These are phyloP conservation scores for Cantharellus anzutake DNA, from an alignment of 768 basidiomycete genomes.

Conservation along the genomic window DNA sequence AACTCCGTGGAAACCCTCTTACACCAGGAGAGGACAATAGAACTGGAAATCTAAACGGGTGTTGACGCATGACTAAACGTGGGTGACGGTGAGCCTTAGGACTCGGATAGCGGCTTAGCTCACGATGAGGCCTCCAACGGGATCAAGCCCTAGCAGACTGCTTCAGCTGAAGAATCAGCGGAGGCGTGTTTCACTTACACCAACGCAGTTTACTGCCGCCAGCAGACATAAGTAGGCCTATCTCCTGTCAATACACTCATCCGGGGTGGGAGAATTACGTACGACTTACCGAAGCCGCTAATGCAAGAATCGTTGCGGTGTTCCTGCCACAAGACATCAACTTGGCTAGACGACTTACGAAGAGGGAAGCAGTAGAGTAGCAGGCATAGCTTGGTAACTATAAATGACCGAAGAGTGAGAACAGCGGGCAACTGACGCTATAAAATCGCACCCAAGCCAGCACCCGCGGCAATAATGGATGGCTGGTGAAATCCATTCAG, in stretches of 20 bases:
- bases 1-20: conserved; percentile 67
- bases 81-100: too few species aligned
- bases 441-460: conserved; percentile 44
- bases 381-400: conserved; percentile 67
- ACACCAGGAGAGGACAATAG: conserved; percentile 61
- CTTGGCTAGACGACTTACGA: conserved; percentile 71
- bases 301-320: conserved; percentile 86
- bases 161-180: conserved; percentile 17
- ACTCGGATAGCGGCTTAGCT: neutral
- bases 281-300: conserved; percentile 44
- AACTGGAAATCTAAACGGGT: conserved; percentile 40
- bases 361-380: conserved; percentile 77
- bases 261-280: too few species aligned
- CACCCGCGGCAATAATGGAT: conserved; percentile 63
- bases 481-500: conserved; percentile 50
- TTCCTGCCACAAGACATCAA: conserved; percentile 90
- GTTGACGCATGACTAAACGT: neutral
- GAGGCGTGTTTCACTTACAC: conserved; percentile 36
- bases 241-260: neutral
- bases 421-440: conserved; percentile 7
- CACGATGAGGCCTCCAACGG: conserved; percentile 58
- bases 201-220: conserved; percentile 63
- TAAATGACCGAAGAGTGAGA: neutral
- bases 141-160: conserved; percentile 39
- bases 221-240: conserved; percentile 67